Evolutionary conservation across 257 asterid genomes (phyloP).

Genomic region (Oldenlandia corymbosa): DNA sequence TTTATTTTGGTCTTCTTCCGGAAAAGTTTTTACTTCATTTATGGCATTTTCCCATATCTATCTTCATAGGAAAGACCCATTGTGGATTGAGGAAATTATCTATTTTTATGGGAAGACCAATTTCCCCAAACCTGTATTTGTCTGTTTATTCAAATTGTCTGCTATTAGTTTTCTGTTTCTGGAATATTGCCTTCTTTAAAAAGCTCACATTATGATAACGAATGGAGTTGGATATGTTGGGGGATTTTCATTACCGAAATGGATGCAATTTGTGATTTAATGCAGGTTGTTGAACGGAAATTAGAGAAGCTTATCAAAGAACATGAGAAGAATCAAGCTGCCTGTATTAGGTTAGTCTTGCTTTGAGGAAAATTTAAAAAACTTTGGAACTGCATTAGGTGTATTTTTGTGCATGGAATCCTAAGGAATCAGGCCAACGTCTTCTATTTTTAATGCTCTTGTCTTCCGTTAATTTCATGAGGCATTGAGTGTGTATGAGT

Average conservation of each 20-base stretch:
- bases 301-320: conserved; percentile 33
- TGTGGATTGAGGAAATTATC: no score
- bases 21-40: neutral
- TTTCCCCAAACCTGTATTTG: neutral
- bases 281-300: conserved; percentile 51
- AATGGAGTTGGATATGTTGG: neutral
- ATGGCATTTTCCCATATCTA: neutral
- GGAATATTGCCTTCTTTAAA: no score
- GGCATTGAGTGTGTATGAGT: conserved; percentile 45
- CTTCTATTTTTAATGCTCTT: conserved; percentile 39
- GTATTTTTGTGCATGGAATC: conserved; percentile 46
- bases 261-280: conserved; percentile 7
- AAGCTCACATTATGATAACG: neutral
- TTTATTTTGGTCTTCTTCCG: neutral
- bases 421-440: conserved; percentile 34
- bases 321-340: conserved; percentile 19
- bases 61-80: no score
- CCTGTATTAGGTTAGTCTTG: conserved; percentile 29
- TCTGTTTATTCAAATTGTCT: neutral
- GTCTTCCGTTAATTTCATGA: conserved; percentile 36
- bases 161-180: neutral
- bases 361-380: conserved; percentile 34
- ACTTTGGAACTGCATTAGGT: conserved; percentile 36
- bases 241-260: neutral
- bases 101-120: no score